Evolutionary conservation across 2,329 filamentous ascomycete species (phyloP).

Genomic region (Fusarium secorum): DNA sequence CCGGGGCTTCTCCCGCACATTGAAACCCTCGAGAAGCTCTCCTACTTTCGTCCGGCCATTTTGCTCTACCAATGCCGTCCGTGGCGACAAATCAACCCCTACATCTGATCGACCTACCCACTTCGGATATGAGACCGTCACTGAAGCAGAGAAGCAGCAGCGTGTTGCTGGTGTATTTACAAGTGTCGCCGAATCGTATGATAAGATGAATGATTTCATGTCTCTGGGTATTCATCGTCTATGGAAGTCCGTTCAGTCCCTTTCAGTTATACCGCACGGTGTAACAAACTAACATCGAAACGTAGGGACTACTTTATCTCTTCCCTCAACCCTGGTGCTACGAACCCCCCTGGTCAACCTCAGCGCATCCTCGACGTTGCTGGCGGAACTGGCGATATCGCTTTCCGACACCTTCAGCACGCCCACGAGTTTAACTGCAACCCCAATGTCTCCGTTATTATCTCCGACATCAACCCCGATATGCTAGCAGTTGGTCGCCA

Average conservation of each 20-base stretch:
- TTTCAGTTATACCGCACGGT: too few relatives aligned
- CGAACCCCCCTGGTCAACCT: conserved; percentile 53
- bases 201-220: conserved; percentile 99
- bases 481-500: conserved; percentile 92
- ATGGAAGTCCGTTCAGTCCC: conserved; percentile 73
- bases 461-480: conserved; percentile 93
- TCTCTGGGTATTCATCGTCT: conserved; percentile 95
- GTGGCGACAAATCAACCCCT: conserved; percentile 43
- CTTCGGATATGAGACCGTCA: conserved; percentile 88
- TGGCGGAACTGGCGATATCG: conserved; percentile 96
- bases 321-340: conserved; percentile 81
- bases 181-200: conserved; percentile 92
- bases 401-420: conserved; percentile 93
- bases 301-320: conserved; percentile 87
- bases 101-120: conserved; percentile 72
- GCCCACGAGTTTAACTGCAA: conserved; percentile 81
- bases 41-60: conserved; percentile 39
- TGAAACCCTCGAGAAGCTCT: conserved; percentile 27
- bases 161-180: conserved; percentile 89
- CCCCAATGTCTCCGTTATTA: conserved; percentile 81
- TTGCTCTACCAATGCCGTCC: conserved; percentile 40
- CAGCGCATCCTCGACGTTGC: conserved; percentile 93
- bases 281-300: conserved; percentile 16
- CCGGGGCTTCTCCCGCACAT: conserved; percentile 39
- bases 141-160: conserved; percentile 76